phyloP scores from a whole-genome alignment of 495 filamentous ascomycete genomes.

The Aspergillus carlsbadensis region DNA sequence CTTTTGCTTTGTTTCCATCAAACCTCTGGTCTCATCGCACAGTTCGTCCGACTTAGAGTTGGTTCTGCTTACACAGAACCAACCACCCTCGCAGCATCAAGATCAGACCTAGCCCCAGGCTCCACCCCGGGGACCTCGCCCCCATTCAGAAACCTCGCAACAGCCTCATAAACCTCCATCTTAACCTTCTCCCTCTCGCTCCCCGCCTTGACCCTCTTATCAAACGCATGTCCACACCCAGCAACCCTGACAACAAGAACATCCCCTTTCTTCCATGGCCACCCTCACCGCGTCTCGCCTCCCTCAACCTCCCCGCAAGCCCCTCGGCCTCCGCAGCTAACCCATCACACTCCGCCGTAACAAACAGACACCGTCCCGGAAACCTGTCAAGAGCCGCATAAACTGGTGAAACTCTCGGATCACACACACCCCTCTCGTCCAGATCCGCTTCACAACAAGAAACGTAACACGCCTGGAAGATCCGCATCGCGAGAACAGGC shows the following conservation, averaged over 20 bases:
- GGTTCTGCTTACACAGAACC: too few species aligned
- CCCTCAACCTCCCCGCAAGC: constrained; percentile 14
- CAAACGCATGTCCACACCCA: constrained; percentile 30
- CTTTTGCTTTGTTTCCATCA: too few species aligned
- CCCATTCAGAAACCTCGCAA: constrained; percentile 16
- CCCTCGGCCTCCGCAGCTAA: constrained; percentile 10
- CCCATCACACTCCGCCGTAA: constrained; percentile 12
- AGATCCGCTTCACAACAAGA: constrained; percentile 4
- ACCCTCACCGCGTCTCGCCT: not conserved
- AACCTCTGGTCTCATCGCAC: too few species aligned
- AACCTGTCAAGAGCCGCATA: constrained; percentile 4
- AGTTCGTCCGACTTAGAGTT: not conserved
- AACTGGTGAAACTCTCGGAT: constrained; percentile 42
- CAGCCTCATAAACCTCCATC: constrained; percentile 17
- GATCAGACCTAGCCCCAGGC: too few species aligned
- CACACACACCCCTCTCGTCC: constrained; percentile 22
- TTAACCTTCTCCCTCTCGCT: constrained; percentile 11
- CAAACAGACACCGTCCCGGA: constrained; percentile 3
- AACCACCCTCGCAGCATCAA: too few species aligned
- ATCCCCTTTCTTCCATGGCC: constrained; percentile 17
- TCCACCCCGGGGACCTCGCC: too few species aligned
- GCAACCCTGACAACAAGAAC: constrained; percentile 25
- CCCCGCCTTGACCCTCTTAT: constrained; percentile 18
- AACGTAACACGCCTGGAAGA: constrained; percentile 29
- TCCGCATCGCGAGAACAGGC: constrained; percentile 16